Base-by-base conservation (phyloP, 495 filamentous ascomycete genomes). In the Cercophora sp. region DNA sequence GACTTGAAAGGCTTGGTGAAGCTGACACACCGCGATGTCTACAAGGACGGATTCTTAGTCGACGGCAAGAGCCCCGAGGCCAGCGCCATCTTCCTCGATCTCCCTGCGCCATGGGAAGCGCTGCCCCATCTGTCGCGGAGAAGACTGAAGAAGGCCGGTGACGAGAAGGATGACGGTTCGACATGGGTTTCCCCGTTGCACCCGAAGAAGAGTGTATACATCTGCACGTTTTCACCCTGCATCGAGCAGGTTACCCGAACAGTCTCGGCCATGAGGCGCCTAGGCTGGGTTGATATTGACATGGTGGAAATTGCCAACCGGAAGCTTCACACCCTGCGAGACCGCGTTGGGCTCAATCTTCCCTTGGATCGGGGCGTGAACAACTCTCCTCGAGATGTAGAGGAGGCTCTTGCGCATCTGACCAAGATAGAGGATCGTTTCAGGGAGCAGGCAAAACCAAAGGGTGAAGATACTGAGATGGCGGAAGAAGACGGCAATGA, bases 171-270 rank as follows among this genome's bases (percentile, higher is more conserved):
- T 0, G 60, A 59, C 34, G 54, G 55, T 3, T 51, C 57, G 2
- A 51, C 55, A 25, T 82, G 79, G 71, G 65, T 70, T 19, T 88
- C 88, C 0, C 83, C 89, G 0, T 77, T 98, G 3, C 82, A 90
- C 54, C 82, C 87, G 0, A 73, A 73, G 4, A 70, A 77, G 23
- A 70, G 88, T 2, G 79, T 82, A 16, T 78, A 89, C 54, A 72
- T 98, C 54, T 98, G 93, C 70, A 92, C 91, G 2, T 98, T 98
- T 73, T 91, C 86, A 6, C 93, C 93, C 0, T 98, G 93, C 66
- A 91, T 98, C 60, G 93, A 98, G 70, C 93, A 98, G 68, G 91
- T 91, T 8, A 86, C 86, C 25, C 79, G 81, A 31, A 96, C 94
- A 0, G 82, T 96, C 44, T 82, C 86, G 35, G 75, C 79, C 1